Evolutionary conservation across 495 filamentous ascomycete species (phyloP).

Genomic region (Halenospora varia): DNA sequence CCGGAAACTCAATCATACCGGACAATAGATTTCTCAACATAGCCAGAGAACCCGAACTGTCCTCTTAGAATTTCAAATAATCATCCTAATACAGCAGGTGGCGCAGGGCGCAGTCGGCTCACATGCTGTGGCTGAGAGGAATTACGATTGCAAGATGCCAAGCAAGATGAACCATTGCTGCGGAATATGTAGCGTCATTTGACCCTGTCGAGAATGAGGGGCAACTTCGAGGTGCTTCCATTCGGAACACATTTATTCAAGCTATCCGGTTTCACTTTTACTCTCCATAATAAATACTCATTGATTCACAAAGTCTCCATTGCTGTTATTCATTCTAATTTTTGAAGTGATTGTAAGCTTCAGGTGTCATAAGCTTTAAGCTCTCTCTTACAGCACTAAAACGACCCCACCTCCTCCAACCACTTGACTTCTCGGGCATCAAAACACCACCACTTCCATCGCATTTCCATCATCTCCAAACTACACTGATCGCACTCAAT

Average conservation of each 20-base stretch:
- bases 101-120: background rate
- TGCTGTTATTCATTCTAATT: background rate
- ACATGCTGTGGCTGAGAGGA: background rate
- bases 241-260: background rate
- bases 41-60: too few relatives aligned
- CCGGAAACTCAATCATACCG: too few relatives aligned
- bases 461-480: too few relatives aligned
- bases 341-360: too few relatives aligned
- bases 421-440: background rate
- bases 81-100: too few relatives aligned
- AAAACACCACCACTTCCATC: background rate
- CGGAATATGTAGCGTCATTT: background rate
- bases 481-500: too few relatives aligned
- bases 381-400: too few relatives aligned
- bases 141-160: background rate
- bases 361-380: too few relatives aligned
- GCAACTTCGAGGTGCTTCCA: background rate
- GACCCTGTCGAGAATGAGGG: background rate
- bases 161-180: too few relatives aligned
- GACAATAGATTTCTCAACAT: too few relatives aligned
- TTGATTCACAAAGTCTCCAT: background rate
- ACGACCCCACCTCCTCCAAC: slow-evolving; percentile 4
- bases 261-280: background rate
- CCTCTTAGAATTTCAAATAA: too few relatives aligned
- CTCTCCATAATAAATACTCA: background rate